phyloP scores from a whole-genome alignment of 2,329 filamentous ascomycete genomes.

The Neonectria coccinea region DNA sequence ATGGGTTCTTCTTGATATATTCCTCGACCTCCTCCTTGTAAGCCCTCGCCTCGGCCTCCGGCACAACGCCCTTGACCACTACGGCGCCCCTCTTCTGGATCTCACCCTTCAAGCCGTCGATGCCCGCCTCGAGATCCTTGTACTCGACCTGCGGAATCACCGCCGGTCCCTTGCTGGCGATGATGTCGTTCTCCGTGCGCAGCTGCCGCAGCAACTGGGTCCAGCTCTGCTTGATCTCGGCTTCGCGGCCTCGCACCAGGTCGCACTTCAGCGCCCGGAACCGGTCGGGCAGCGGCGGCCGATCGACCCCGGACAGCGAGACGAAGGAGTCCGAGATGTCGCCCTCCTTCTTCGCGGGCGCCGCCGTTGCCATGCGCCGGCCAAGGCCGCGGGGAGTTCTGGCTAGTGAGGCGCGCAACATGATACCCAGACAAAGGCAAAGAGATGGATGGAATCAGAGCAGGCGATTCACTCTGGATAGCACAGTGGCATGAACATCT shows the following conservation, averaged over 20 bases:
- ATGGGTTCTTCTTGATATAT: slow-evolving; percentile 74
- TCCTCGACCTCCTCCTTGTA: slow-evolving; percentile 74
- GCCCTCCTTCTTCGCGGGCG: slow-evolving; percentile 63
- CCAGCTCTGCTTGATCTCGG: slow-evolving; percentile 62
- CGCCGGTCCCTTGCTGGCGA: slow-evolving; percentile 58
- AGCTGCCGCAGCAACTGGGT: slow-evolving; percentile 59
- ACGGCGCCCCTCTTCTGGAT: slow-evolving; percentile 71
- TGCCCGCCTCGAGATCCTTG: slow-evolving; percentile 54
- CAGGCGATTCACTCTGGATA: neutral
- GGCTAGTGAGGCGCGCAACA: slow-evolving; percentile 39
- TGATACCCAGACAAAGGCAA: slow-evolving; percentile 18
- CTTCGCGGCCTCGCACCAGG: slow-evolving; percentile 63
- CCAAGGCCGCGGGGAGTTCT: slow-evolving; percentile 30
- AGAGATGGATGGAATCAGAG: neutral
- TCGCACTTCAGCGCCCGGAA: slow-evolving; percentile 68
- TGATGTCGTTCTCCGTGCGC: slow-evolving; percentile 59
- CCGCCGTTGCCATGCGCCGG: slow-evolving; percentile 33
- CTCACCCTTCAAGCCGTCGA: slow-evolving; percentile 56
- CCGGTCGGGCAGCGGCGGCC: slow-evolving; percentile 62
- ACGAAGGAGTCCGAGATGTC: slow-evolving; percentile 73
- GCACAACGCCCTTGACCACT: slow-evolving; percentile 74
- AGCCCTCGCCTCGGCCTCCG: slow-evolving; percentile 69
- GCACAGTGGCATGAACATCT: neutral
- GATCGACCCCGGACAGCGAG: slow-evolving; percentile 63
- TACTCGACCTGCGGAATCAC: slow-evolving; percentile 67